phyloP scores from a whole-genome alignment of 1,139 yeast species.

The Magnusiomyces tetraspermus region DNA sequence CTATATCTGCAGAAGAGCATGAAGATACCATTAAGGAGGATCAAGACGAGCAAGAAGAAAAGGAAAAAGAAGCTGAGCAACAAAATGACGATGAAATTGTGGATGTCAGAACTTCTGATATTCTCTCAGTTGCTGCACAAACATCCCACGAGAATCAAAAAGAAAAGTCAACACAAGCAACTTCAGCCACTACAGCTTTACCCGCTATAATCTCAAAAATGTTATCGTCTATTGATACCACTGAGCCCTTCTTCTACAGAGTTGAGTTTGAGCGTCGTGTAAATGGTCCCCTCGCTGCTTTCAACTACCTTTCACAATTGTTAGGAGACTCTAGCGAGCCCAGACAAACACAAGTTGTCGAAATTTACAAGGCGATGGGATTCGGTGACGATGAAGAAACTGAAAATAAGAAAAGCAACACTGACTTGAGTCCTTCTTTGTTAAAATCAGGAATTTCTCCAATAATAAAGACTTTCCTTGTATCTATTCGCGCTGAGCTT shows the following conservation, averaged over 20 bases:
- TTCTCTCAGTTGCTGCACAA: conserved; percentile 15
- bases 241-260: conserved; percentile 18
- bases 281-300: conserved; percentile 15
- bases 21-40: conserved; percentile 11
- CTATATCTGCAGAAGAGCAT: not conserved
- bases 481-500: conserved; percentile 9
- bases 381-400: not conserved
- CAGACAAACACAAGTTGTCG: not conserved
- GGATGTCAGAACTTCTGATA: not conserved
- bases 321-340: conserved; percentile 1
- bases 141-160: not conserved
- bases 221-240: conserved; percentile 5
- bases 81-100: not conserved
- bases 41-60: conserved; percentile 15
- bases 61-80: conserved; percentile 16
- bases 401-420: not conserved
- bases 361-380: not conserved
- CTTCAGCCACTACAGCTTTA: conserved; percentile 2
- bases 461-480: conserved; percentile 3
- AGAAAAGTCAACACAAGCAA: not conserved
- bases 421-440: not conserved
- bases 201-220: not conserved
- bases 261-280: conserved; percentile 23
- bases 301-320: conserved; percentile 19
- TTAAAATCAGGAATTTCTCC: conserved; percentile 1